Base-by-base conservation (phyloP, 2,329 filamentous ascomycete genomes). In the Incumbomyces delicatus region DNA sequence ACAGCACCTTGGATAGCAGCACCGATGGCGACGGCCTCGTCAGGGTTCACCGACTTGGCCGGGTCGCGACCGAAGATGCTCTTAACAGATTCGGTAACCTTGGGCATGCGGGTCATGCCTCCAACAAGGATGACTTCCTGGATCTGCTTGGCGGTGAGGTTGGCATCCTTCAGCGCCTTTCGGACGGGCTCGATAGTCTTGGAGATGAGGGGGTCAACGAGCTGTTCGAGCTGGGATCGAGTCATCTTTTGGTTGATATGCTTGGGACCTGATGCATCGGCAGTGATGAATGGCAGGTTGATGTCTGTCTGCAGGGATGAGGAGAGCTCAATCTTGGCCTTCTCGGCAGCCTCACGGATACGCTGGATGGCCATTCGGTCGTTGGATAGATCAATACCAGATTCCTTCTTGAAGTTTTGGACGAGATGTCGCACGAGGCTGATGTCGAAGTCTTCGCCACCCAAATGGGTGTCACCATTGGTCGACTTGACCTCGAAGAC, bases 41-140 rank as follows among this genome's bases (percentile, higher is more conserved):
- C 90, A 50, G 90, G 90, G 80, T 96, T 96, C 67, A 96, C 89
- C 42, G 90, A 94, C 81, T 95, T 96, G 70, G 89, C 87, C 55
- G 90, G 88, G 48, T 95, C 90, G 66, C 89, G 89, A 57, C 89
- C 89, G 69, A 96, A 96, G 67, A 95, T 89, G 75, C 75, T 81
- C 84, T 95, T 95, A 68, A 95, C 89, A 37, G 88, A 92, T 75
- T 95, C 88, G 54, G 80, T 77, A 58, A 96, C 90, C 84, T 95
- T 95, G 67, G 90, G 90, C 89, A 96, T 96, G 75, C 90, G 90
- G 61, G 90, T 95, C 89, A 95, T 95, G 73, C 90, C 90, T 81
- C 90, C 90, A 47, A 96, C 90, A 36, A 96, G 83, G 67, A 96
- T 95, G 59, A 96, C 87, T 66, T 96, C 90, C 72, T 95, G 87